Percentiles rank a stretch among this genome's conserved stretches.
phyloP scores from a whole-genome alignment of 2,329 filamentous ascomycete genomes.

The Alternaria angustiovoidea region DNA sequence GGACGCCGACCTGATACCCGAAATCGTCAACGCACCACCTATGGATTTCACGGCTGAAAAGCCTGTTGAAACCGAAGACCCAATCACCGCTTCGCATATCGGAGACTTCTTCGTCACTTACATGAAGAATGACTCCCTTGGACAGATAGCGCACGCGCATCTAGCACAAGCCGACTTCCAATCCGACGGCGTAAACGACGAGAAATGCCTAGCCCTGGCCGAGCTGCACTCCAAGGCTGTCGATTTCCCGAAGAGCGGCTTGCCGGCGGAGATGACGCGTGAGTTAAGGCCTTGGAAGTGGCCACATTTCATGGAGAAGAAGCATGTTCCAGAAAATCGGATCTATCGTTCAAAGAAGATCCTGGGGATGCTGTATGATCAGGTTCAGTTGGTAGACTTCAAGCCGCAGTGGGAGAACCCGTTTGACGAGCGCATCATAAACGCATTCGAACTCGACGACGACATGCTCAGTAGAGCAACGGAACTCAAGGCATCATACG shows the following conservation, averaged over 20 bases:
- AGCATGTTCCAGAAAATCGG: constrained; percentile 52
- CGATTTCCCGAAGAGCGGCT: constrained; percentile 91
- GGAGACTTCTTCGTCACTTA: constrained; percentile 88
- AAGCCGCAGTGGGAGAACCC: constrained; percentile 72
- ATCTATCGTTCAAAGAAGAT: constrained; percentile 74
- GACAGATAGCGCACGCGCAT: constrained; percentile 82
- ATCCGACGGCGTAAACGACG: constrained; percentile 69
- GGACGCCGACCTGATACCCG: constrained; percentile 73
- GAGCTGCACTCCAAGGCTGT: constrained; percentile 88
- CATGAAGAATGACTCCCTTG: constrained; percentile 88
- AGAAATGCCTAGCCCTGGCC: constrained; percentile 75
- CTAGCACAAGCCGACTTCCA: constrained; percentile 76
- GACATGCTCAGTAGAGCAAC: constrained; percentile 66
- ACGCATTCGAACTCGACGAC: constrained; percentile 65
- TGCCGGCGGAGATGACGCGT: constrained; percentile 72
- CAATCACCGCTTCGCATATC: constrained; percentile 77
- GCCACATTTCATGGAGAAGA: constrained; percentile 91
- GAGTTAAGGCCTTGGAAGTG: constrained; percentile 69
- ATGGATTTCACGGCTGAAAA: constrained; percentile 76
- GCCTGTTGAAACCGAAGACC: constrained; percentile 63
- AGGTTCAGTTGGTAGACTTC: constrained; percentile 74
- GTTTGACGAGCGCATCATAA: constrained; percentile 80
- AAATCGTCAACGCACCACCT: constrained; percentile 73
- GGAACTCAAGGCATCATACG: constrained; percentile 78
- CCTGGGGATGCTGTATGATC: constrained; percentile 84